Evolutionary conservation across 2,329 filamentous ascomycete species (phyloP), one percentile per base, ranked within the genome.

Genomic region (Hymenoscyphus linearis): DNA sequence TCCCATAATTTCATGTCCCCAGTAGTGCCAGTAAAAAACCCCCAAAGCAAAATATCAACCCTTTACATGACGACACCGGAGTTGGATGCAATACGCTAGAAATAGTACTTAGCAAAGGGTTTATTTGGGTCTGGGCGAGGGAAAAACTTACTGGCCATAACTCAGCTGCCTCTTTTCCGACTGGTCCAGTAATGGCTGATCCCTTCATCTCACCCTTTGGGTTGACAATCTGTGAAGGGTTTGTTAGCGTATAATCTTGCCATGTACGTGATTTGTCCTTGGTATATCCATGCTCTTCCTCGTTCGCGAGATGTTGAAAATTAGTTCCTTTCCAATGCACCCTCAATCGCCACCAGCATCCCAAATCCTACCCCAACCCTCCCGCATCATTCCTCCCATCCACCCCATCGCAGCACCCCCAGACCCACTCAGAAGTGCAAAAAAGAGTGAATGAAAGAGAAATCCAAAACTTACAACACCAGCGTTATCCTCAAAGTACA

Each of bases 201-300:
- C 95, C 95, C 90, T 99, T 99, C 95, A 99, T 99, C 85, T 99
- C 95, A 83, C 95, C 95, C 90, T 99, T 99, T 81, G 93, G 92
- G 86, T 99, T 99, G 85, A 99, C 95, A 76, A 99, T 99, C 90
- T 95, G 76, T 60, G 35, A 54, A 57, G 44, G 52, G 18, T 1
- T 16, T 25, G 72, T 82, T 70, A 82, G 78, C 70, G 18, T 26
- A n/a, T 26, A 27, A 36, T 27, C n/a, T 12, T 34, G 9, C 13
- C 13, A 26, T 25, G 14, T 13, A 34, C 16, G 13, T 25, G 12
- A 34, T 27, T 27, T 47, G 55, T 3, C 7, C 36, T 50, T 50
- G 25, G 18, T 52, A 16, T 36, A 12, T 18, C 34, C 36, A 44
- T 57, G 22, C 35, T 2, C 44, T 27, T 14, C 18, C 22, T 27